Conservation (phyloP, 257 asterid genomes). For the Solanum sparsipilum region DNA sequence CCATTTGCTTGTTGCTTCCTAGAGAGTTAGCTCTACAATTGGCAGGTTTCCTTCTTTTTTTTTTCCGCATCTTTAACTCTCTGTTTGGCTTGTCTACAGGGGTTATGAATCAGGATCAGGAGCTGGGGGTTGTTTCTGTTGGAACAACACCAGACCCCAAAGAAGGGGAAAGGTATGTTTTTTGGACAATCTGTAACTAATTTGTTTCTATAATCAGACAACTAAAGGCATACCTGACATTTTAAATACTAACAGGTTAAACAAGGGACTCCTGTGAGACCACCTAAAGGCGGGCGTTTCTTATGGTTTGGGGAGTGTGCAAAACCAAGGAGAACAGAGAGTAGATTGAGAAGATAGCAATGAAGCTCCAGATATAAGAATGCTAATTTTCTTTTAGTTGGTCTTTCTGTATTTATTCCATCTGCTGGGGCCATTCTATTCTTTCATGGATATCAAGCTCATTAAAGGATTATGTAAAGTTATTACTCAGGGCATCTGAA, state of each 20-base stretch:
- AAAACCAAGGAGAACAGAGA: conserved; percentile 36
- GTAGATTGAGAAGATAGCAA: conserved; percentile 31
- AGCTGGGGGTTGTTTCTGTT: conserved; percentile 81
- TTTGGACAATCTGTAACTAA: not conserved
- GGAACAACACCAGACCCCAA: conserved; percentile 51
- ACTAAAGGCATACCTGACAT: not conserved
- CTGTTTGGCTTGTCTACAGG: conserved; percentile 22
- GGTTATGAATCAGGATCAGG: conserved; percentile 89
- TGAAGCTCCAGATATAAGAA: not conserved
- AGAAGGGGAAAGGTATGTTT: conserved; percentile 37
- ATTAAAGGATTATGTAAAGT: conserved; percentile 20
- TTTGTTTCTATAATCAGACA: not conserved
- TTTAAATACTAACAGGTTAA: conserved; percentile 22
- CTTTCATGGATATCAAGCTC: not conserved
- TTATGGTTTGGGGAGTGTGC: conserved; percentile 77
- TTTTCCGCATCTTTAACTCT: not conserved
- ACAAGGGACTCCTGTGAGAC: conserved; percentile 46
- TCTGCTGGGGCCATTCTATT: not conserved
- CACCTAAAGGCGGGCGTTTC: conserved; percentile 39
- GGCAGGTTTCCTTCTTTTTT: not conserved
- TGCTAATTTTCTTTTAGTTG: conserved; percentile 3
- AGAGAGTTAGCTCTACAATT: not conserved
- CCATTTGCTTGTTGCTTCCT: not conserved
- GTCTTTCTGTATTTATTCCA: conserved; percentile 13
- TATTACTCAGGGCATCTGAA: conserved; percentile 12